Conservation (phyloP, 345 rosid species). For the Citrus australasica region DNA sequence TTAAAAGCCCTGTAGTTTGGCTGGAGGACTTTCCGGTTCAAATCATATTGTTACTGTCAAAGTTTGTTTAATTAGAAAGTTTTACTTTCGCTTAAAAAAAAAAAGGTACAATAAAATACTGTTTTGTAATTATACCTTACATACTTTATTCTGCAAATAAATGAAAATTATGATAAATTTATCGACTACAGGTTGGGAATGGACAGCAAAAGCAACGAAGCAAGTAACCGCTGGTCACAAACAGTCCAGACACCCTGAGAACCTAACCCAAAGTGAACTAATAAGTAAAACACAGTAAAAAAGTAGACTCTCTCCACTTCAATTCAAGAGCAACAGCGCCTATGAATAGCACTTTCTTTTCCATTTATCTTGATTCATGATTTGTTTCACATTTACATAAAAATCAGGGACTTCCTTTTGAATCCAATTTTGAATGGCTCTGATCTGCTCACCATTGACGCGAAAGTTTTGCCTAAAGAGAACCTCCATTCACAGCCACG, state of each 20-base stretch:
- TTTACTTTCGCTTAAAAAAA: too few relatives aligned
- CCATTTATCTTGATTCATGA: neutral
- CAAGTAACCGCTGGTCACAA: neutral
- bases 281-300: neutral
- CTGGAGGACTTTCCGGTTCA: too few relatives aligned
- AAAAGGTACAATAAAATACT: neutral
- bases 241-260: neutral
- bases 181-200: neutral
- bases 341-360: neutral
- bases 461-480: neutral
- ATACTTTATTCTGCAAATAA: neutral
- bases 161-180: neutral
- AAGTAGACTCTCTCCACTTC: neutral
- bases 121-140: neutral
- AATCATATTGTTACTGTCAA: too few relatives aligned
- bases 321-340: neutral
- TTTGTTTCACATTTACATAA: neutral
- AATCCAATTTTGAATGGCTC: neutral
- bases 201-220: neutral
- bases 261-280: neutral
- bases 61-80: too few relatives aligned
- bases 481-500: neutral
- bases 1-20: too few relatives aligned
- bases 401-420: neutral
- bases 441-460: slow-evolving; percentile 1